These are phyloP conservation scores for Vachellia pachyceras DNA, from an alignment of 306 rosid species.

Conservation along the genomic window DNA sequence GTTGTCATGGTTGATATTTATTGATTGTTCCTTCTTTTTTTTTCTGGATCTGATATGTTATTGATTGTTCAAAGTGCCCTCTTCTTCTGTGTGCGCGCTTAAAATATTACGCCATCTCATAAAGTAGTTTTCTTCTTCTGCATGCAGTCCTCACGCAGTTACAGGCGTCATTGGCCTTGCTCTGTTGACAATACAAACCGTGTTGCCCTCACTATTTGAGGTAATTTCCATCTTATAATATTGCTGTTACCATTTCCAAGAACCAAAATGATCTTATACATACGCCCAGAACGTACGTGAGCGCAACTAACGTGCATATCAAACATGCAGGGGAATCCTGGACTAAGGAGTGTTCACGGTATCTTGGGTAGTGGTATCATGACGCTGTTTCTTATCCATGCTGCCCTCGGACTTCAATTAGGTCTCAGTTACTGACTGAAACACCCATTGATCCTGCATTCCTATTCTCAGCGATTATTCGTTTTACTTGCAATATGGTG, in stretches of 20 bases:
- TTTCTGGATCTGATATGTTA: background rate
- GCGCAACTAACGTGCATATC: background rate
- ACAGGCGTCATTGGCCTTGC: constrained; percentile 81
- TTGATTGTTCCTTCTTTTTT: background rate
- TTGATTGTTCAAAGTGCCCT: background rate
- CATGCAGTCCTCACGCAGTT: constrained; percentile 86
- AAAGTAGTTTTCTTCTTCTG: background rate
- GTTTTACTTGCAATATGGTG: constrained; percentile 18
- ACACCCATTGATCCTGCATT: background rate
- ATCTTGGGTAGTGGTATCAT: constrained; percentile 88
- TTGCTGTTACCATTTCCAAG: constrained; percentile 3
- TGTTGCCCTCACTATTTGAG: constrained; percentile 80
- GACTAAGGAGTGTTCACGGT: constrained; percentile 78
- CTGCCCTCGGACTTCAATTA: constrained; percentile 86
- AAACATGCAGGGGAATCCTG: constrained; percentile 72
- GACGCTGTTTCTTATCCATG: constrained; percentile 85
- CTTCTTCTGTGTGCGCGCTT: no score
- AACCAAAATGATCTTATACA: constrained; percentile 4
- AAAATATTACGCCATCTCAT: background rate
- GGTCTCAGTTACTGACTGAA: constrained; percentile 66
- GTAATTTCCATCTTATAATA: constrained; percentile 38
- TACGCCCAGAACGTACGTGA: background rate
- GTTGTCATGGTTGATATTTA: background rate
- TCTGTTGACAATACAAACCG: constrained; percentile 79
- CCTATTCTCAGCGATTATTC: constrained; percentile 17